Base-by-base conservation (phyloP, 495 filamentous ascomycete species). In the Aspergillus leporis region DNA sequence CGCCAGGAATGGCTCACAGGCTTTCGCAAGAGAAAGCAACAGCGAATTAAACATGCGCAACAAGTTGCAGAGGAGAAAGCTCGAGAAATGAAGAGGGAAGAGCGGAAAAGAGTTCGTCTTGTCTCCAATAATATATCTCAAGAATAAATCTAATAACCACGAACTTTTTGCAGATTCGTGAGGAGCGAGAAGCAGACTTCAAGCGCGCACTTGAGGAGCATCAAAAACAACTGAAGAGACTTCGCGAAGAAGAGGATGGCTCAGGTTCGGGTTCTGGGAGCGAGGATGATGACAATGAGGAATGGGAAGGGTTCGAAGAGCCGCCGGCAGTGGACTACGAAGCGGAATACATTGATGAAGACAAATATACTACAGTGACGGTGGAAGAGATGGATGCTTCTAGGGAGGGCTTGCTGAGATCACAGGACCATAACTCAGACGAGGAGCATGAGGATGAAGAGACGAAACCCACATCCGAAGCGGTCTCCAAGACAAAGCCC, bases 301-400 rank as follows among this genome's bases (percentile, higher is more conserved):
- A 83, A 63, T 89, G 84, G 85, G 78, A 80, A 23, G 89, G 88
- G 1, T 73, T 87, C 55, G 77, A 61, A 51, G 85, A 88, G 48
- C 73, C 81, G 10, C 79, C 81, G 5, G 78, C 80, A 5, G 71
- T 95, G 19, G 85, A 93, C 68, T 85, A 88, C 63, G 91, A 97
- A 66, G 93, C 93, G 54, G 92, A 97, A 73, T 98, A 96, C 74
- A 83, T 97, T 58, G 94, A 98, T 73, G 94, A 98, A 71, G 93
- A 97, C 66, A 89, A 88, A 70, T 95, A 90, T 67, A 96, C 93
- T 18, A 95, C 90, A 4, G 94, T 98, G 30, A 97, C 91, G 0
- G 85, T 98, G 0, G 92, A 97, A 70, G 88, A 88, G n/a, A 91
- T 98, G 68, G 89, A 88, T 65, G 77, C 93, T 8, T 85, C 90